Evolutionary conservation across 163 green algal genomes (phyloP).

Genomic region (Chlamydomonas reinhardtii): DNA sequence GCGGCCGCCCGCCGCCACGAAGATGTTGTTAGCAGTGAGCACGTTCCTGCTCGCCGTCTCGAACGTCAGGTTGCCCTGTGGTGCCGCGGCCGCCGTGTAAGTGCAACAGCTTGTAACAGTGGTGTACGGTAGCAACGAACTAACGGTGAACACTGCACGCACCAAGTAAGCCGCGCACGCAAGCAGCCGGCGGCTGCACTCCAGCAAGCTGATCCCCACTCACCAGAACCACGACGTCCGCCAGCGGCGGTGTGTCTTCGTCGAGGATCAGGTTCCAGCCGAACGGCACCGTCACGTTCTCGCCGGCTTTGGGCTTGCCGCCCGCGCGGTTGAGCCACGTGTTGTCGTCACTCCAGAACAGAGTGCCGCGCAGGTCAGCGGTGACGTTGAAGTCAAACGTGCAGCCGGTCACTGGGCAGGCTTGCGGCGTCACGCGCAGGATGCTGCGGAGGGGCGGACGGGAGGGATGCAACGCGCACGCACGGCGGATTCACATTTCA

Average conservation of each 20-base stretch:
- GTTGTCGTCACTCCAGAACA: slow-evolving; percentile 8
- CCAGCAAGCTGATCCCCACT: too few species aligned
- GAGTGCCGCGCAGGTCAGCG: background rate
- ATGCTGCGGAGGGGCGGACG: background rate
- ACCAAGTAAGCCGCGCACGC: too few species aligned
- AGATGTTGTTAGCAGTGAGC: slow-evolving; percentile 49
- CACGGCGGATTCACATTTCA: too few species aligned
- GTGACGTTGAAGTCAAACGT: background rate
- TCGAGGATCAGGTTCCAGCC: slow-evolving; percentile 71
- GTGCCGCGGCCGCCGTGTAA: too few species aligned
- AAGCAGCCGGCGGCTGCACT: too few species aligned
- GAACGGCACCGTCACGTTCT: slow-evolving; percentile 66
- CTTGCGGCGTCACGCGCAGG: background rate
- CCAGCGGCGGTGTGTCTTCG: slow-evolving; percentile 48
- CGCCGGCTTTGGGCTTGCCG: slow-evolving; percentile 47
- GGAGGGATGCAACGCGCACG: too few species aligned
- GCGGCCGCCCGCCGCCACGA: slow-evolving; percentile 35
- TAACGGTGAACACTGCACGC: too few species aligned
- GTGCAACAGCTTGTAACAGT: too few species aligned
- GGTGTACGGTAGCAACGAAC: too few species aligned
- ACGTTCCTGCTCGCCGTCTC: slow-evolving; percentile 7
- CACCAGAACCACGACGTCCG: slow-evolving; percentile 50
- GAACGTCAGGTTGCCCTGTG: slow-evolving; percentile 61
- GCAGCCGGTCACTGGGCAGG: background rate
- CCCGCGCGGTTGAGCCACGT: background rate